Conservation (phyloP, 2,329 filamentous ascomycete species). For the Calonectria montana region DNA sequence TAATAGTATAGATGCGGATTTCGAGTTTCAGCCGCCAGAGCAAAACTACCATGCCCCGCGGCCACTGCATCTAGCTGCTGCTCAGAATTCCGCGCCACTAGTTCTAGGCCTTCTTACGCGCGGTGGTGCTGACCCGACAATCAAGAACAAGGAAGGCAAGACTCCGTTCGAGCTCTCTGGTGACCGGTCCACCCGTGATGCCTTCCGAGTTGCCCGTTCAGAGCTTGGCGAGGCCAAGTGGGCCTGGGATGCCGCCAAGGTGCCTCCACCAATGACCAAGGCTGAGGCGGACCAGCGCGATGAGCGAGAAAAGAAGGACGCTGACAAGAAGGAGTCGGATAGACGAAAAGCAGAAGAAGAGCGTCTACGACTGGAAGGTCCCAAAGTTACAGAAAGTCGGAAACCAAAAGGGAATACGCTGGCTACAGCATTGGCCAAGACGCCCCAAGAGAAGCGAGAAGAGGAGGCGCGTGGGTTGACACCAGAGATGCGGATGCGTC, state of each 20-base stretch:
- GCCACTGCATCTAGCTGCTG: slow-evolving; percentile 85
- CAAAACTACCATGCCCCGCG: slow-evolving; percentile 85
- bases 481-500: slow-evolving; percentile 83
- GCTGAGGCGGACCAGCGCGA: slow-evolving; percentile 77
- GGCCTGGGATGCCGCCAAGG: slow-evolving; percentile 81
- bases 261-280: slow-evolving; percentile 78
- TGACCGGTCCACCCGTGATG: slow-evolving; percentile 86
- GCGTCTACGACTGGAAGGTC: slow-evolving; percentile 74
- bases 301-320: slow-evolving; percentile 76
- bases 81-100: slow-evolving; percentile 82
- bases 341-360: slow-evolving; percentile 81
- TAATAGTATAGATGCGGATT: slow-evolving; percentile 78
- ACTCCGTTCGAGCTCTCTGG: slow-evolving; percentile 89
- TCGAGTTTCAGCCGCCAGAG: slow-evolving; percentile 78
- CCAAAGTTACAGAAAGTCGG: slow-evolving; percentile 62
- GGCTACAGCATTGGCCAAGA: slow-evolving; percentile 71
- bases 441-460: slow-evolving; percentile 82
- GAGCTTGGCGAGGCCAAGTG: slow-evolving; percentile 82
- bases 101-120: slow-evolving; percentile 81
- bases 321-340: slow-evolving; percentile 74
- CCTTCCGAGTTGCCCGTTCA: slow-evolving; percentile 87
- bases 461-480: slow-evolving; percentile 88
- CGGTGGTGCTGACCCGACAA: slow-evolving; percentile 78
- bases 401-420: slow-evolving; percentile 63
- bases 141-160: slow-evolving; percentile 80